A percentile compares a stretch with the other conserved stretches of the same genome.
phyloP scores from a whole-genome alignment of 805 yeast species.

The Jamesozyma jinghongensis region DNA sequence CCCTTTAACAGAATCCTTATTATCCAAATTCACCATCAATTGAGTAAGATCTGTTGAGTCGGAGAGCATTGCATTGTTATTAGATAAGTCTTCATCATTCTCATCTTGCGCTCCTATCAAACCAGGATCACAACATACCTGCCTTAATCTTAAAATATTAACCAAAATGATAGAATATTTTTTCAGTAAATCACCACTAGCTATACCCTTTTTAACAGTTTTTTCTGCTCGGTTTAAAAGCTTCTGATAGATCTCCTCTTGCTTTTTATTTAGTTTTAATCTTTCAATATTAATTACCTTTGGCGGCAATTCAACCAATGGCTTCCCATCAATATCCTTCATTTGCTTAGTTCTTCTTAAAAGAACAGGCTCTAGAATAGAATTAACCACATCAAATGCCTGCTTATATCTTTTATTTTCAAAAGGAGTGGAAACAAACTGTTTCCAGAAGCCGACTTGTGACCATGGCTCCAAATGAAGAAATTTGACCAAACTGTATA shows the following conservation, averaged over 20 bases:
- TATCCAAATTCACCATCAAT: constrained; percentile 1
- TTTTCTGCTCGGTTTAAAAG: constrained; percentile 57
- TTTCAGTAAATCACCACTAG: constrained; percentile 57
- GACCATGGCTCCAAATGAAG: constrained; percentile 85
- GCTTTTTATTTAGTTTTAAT: constrained; percentile 57
- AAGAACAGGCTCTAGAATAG: constrained; percentile 74
- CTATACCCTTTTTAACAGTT: constrained; percentile 50
- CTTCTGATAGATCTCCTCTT: constrained; percentile 56
- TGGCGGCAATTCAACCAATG: constrained; percentile 66
- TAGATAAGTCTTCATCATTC: constrained; percentile 40
- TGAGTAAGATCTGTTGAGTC: constrained; percentile 5
- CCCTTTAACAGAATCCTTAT: not conserved
- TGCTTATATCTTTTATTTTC: constrained; percentile 60
- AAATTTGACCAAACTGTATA: constrained; percentile 68
- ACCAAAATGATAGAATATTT: constrained; percentile 73
- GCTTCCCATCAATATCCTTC: constrained; percentile 64
- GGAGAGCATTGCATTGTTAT: constrained; percentile 8
- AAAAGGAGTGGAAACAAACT: constrained; percentile 76
- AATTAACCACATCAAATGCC: constrained; percentile 76
- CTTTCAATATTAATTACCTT: constrained; percentile 65
- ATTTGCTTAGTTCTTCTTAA: constrained; percentile 80
- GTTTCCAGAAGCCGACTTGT: constrained; percentile 76
- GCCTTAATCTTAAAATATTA: constrained; percentile 75
- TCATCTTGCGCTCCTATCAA: constrained; percentile 46
- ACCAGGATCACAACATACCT: constrained; percentile 77